These are phyloP conservation scores for Jatropha multifida DNA, from an alignment of 441 rosid species.

Conservation along the genomic window DNA sequence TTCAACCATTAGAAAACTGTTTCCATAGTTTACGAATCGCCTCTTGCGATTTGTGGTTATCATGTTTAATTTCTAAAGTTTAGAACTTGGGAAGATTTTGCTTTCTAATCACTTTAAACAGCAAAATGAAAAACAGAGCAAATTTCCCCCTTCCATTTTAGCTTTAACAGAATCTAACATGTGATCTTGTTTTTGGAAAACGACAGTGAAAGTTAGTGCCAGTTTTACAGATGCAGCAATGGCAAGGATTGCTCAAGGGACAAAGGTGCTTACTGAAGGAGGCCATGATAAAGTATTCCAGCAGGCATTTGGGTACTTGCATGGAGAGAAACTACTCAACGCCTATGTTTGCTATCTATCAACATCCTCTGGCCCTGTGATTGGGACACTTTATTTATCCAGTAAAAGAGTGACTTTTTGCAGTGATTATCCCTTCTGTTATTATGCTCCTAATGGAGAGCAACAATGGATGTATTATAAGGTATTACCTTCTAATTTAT, in stretches of 20 bases:
- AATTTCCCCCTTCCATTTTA: neutral
- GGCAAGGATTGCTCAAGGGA: conserved; percentile 76
- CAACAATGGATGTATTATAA: conserved; percentile 65
- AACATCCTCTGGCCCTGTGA: conserved; percentile 71
- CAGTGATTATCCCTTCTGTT: conserved; percentile 62
- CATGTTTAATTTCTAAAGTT: too few species aligned
- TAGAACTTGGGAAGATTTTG: too few species aligned
- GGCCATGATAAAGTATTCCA: conserved; percentile 71
- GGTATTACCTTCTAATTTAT: conserved; percentile 37
- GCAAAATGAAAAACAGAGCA: too few species aligned
- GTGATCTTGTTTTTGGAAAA: neutral
- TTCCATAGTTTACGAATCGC: neutral
- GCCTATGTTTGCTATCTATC: conserved; percentile 80
- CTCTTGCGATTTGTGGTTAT: too few species aligned
- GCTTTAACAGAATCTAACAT: neutral
- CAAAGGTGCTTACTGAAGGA: conserved; percentile 73
- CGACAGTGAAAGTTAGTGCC: conserved; percentile 61
- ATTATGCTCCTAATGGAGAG: conserved; percentile 45
- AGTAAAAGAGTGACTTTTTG: conserved; percentile 57
- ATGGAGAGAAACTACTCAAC: conserved; percentile 68
- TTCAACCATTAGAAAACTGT: neutral
- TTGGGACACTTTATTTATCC: conserved; percentile 72
- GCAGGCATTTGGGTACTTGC: conserved; percentile 51
- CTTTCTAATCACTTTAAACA: too few species aligned
- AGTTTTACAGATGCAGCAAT: conserved; percentile 71